Evolutionary conservation across 352 stramenopile genomes (phyloP).

Genomic region (Salisapilia sapeloensis): DNA sequence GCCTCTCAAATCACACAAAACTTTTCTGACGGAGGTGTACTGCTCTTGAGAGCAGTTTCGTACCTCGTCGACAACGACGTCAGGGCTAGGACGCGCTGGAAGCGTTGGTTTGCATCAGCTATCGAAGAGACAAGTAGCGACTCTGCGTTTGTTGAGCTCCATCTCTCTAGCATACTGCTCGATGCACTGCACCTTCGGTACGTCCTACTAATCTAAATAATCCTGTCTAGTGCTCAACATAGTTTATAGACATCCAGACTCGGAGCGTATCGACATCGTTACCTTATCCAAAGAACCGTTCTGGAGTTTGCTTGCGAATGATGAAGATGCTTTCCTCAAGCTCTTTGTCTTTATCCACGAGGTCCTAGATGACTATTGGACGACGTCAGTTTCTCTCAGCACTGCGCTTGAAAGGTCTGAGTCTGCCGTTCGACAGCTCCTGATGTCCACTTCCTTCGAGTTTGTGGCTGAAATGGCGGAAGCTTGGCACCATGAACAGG

Average conservation of each 20-base stretch:
- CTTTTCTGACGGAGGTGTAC: constrained; percentile 58
- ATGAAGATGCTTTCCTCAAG: constrained; percentile 64
- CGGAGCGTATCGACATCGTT: constrained; percentile 56
- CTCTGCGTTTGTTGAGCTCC: constrained; percentile 40
- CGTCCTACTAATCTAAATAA: constrained; percentile 5
- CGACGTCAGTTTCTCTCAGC: no score
- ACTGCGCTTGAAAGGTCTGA: no score
- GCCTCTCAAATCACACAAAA: constrained; percentile 38
- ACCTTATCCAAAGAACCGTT: constrained; percentile 63
- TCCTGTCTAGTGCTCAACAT: neutral
- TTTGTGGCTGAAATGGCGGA: no score
- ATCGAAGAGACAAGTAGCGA: constrained; percentile 26
- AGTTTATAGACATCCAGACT: constrained; percentile 10
- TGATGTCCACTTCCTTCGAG: neutral
- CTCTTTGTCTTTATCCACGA: constrained; percentile 62
- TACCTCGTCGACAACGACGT: constrained; percentile 49
- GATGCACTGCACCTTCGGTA: constrained; percentile 62
- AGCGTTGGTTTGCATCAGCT: neutral
- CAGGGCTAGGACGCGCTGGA: neutral
- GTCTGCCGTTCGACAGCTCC: neutral
- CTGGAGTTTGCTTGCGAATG: constrained; percentile 68
- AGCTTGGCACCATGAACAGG: constrained; percentile 7
- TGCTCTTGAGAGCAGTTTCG: constrained; percentile 40
- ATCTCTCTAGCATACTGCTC: constrained; percentile 52
- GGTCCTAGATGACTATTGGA: constrained; percentile 59